Conservation (phyloP, 345 rosid species). For the Rhodamnia argentea region DNA sequence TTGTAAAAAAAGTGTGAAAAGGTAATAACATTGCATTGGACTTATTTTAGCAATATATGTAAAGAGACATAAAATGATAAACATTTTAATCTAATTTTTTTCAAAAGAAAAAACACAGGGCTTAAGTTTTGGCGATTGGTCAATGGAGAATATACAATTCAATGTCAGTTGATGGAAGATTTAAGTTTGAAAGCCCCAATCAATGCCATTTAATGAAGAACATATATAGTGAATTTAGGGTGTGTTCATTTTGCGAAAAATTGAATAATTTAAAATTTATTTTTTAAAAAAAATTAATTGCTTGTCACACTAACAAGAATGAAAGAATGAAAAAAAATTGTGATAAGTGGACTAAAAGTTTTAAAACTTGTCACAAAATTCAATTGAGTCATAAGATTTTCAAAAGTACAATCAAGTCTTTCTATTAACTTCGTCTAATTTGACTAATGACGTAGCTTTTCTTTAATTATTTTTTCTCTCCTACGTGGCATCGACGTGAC, state of each 20-base stretch:
- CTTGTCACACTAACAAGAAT: accelerated
- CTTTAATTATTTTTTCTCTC: no score
- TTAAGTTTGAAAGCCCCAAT: background rate
- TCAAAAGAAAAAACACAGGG: background rate
- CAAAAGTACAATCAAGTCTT: no score
- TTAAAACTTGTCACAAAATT: no score
- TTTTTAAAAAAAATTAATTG: background rate
- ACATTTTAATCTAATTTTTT: background rate
- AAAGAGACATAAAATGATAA: background rate
- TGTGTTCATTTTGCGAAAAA: background rate
- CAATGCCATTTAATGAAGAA: background rate
- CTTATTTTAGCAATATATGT: background rate
- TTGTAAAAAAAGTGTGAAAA: background rate
- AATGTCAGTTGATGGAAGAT: background rate
- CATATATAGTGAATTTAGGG: background rate
- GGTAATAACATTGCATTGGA: background rate
- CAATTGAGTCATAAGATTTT: no score
- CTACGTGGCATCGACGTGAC: no score
- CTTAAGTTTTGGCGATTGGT: background rate
- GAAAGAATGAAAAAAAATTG: background rate
- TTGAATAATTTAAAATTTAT: background rate
- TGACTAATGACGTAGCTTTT: no score
- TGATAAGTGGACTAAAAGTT: no score
- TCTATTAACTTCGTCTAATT: no score
- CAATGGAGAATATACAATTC: background rate